Percentiles rank a stretch among this genome's conserved stretches.
These are phyloP conservation scores for Salix arbutifolia DNA, from an alignment of 345 rosid genomes.

Conservation along the genomic window DNA sequence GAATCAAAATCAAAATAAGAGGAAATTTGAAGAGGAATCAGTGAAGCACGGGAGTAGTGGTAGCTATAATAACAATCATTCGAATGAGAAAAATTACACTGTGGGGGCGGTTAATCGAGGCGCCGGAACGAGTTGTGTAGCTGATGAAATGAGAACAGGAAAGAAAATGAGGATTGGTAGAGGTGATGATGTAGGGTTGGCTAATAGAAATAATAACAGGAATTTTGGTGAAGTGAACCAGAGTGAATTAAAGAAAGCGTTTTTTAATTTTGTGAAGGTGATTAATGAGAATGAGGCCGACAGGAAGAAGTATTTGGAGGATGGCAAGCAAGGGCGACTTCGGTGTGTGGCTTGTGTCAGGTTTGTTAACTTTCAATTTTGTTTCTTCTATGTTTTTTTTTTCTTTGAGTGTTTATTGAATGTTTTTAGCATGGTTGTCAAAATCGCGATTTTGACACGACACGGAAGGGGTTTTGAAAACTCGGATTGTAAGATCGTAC, in stretches of 20 bases:
- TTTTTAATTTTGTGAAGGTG: slow-evolving; percentile 60
- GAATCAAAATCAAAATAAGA: slow-evolving; percentile 38
- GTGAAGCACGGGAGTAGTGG: slow-evolving; percentile 10
- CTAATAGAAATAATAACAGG: slow-evolving; percentile 12
- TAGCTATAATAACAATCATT: background rate
- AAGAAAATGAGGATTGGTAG: slow-evolving; percentile 45
- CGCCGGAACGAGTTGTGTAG: slow-evolving; percentile 40
- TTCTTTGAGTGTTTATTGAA: background rate
- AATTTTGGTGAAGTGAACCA: slow-evolving; percentile 53
- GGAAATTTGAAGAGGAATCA: slow-evolving; percentile 56
- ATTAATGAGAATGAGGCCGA: slow-evolving; percentile 54
- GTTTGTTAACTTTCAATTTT: slow-evolving; percentile 37
- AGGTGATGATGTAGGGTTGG: slow-evolving; percentile 20
- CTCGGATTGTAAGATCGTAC: too few relatives aligned
- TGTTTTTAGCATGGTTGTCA: background rate
- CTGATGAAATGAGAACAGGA: slow-evolving; percentile 48
- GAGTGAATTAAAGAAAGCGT: slow-evolving; percentile 56
- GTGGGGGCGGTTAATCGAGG: background rate
- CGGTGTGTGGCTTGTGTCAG: slow-evolving; percentile 83
- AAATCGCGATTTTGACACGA: too few relatives aligned
- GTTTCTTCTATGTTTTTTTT: background rate
- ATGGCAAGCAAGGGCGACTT: slow-evolving; percentile 72
- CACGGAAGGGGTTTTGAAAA: too few relatives aligned
- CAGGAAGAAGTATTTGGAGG: slow-evolving; percentile 71
- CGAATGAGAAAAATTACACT: background rate